These are phyloP conservation scores for Alnus rubra DNA, from an alignment of 306 rosid genomes.

Conservation along the genomic window DNA sequence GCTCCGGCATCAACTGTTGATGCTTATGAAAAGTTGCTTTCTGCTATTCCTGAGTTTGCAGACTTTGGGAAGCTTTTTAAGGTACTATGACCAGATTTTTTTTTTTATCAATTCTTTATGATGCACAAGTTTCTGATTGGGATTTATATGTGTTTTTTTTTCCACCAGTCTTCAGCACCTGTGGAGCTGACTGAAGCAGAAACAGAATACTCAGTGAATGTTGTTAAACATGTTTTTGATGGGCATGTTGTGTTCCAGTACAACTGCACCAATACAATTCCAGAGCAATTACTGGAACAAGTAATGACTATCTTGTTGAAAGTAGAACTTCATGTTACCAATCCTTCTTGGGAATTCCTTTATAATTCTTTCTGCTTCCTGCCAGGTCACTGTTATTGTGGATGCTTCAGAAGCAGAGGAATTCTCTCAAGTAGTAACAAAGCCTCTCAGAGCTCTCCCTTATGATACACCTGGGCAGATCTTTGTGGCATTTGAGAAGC, in stretches of 20 bases:
- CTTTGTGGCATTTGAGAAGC: conserved; percentile 89
- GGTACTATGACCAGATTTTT: conserved; percentile 46
- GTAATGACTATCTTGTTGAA: conserved; percentile 42
- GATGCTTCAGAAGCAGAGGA: conserved; percentile 96
- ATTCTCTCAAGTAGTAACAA: conserved; percentile 67
- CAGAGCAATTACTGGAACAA: conserved; percentile 89
- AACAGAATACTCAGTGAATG: conserved; percentile 95
- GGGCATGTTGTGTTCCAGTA: conserved; percentile 89
- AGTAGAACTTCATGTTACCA: conserved; percentile 7
- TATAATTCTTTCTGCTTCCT: conserved; percentile 24
- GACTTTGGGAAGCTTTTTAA: conserved; percentile 87
- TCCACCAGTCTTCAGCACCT: conserved; percentile 84
- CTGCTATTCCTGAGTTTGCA: conserved; percentile 71
- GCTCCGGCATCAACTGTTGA: conserved; percentile 75
- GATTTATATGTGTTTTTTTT: conserved; percentile 21
- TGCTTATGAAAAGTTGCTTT: conserved; percentile 76
- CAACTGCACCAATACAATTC: conserved; percentile 97
- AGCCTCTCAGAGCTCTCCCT: conserved; percentile 89
- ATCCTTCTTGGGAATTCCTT: conserved; percentile 23
- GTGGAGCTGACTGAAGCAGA: conserved; percentile 98
- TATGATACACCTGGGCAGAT: conserved; percentile 92
- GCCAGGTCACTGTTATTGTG: conserved; percentile 75
- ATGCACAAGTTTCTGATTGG: background rate
- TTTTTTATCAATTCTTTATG: conserved; percentile 21
- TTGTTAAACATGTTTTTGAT: conserved; percentile 90